Base-by-base conservation (phyloP, 1,139 yeast genomes). In the Sporopachydermia cereana region DNA sequence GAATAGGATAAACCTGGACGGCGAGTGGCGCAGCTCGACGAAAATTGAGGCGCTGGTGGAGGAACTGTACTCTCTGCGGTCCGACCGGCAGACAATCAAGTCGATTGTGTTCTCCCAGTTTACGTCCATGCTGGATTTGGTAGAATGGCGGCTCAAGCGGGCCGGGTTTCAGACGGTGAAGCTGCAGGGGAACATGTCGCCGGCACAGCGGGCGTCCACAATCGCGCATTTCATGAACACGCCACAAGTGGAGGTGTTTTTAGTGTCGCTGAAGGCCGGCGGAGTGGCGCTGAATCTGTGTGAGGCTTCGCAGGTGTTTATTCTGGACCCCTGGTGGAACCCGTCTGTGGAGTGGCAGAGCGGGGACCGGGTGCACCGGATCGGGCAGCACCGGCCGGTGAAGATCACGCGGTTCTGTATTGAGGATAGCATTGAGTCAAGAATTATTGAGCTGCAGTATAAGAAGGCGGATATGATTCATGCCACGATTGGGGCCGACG, bases 321-420 rank as follows among this genome's bases (percentile, higher is more conserved):
- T 91, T 44, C 71, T 91, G 70, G 98, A 91, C 57, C 97, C 97
- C 24, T 91, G 98, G 97, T 91, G 97, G 97, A 91, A 91, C 58
- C 97, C 97, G 1, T 83, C 95, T 55, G 94, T 88, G 3, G 97
- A 91, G 62, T 91, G 96, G 89, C 98, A 91, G 61, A 84, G 95
- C 43, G 95, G 95, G 67, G 99, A 93, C 62, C 78, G 99, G 64
- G 96, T 91, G 21, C 98, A 91, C 64, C 78, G 98, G 66, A 91
- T 91, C 51, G 97, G 97, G 3, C 99, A 91, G 60, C 84, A 77
- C 56, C 68, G 98, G 51, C 98, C 98, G 0, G 95, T 91, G n/a
- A 74, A 84, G 51, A 88, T 91, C 54, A 86, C 95, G 3, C 72
- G 96, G 44, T 79, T 91, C 56, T 86, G 95, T 55, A 88, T 91